Evolutionary conservation across 2,329 filamentous ascomycete species (phyloP).

Genomic region (Juglanconis juglandina): DNA sequence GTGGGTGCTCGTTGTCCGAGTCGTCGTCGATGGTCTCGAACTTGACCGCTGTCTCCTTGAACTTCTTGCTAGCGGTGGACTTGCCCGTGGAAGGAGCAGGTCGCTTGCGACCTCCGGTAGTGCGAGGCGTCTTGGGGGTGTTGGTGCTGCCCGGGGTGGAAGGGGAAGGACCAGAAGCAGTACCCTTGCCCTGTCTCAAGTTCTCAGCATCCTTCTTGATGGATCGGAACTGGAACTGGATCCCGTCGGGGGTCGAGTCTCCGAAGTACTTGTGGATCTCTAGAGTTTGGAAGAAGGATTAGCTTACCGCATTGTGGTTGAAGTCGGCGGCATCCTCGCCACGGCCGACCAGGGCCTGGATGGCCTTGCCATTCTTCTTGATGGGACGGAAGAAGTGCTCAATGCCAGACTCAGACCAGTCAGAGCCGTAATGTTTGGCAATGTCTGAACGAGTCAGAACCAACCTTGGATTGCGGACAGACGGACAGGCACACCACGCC

Average conservation of each 20-base stretch:
- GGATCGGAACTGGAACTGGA: conserved; percentile 58
- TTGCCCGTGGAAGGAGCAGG: conserved; percentile 13
- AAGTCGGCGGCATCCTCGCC: conserved; percentile 43
- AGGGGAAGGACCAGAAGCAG: background rate
- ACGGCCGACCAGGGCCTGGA: conserved; percentile 32
- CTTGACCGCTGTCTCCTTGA: conserved; percentile 49
- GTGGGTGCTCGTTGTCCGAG: conserved; percentile 16
- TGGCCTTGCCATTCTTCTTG: conserved; percentile 37
- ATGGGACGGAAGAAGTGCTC: conserved; percentile 52
- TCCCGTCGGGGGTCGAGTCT: conserved; percentile 53
- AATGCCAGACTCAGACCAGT: conserved; percentile 43
- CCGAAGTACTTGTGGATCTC: conserved; percentile 60
- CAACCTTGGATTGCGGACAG: conserved; percentile 13
- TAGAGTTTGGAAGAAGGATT: conserved; percentile 26
- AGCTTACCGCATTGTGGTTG: conserved; percentile 21
- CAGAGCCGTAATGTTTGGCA: conserved; percentile 44
- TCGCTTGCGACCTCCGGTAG: conserved; percentile 9
- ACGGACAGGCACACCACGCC: background rate
- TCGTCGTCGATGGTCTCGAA: conserved; percentile 27
- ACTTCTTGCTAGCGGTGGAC: conserved; percentile 13
- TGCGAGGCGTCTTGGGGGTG: conserved; percentile 20
- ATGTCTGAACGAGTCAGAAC: conserved; percentile 39
- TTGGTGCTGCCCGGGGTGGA: conserved; percentile 24
- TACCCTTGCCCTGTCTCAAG: conserved; percentile 29
- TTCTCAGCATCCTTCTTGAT: conserved; percentile 52